Evolutionary conservation across 108 stramenopile genomes (phyloP).

Genomic region (Fragilaria crotonensis): DNA sequence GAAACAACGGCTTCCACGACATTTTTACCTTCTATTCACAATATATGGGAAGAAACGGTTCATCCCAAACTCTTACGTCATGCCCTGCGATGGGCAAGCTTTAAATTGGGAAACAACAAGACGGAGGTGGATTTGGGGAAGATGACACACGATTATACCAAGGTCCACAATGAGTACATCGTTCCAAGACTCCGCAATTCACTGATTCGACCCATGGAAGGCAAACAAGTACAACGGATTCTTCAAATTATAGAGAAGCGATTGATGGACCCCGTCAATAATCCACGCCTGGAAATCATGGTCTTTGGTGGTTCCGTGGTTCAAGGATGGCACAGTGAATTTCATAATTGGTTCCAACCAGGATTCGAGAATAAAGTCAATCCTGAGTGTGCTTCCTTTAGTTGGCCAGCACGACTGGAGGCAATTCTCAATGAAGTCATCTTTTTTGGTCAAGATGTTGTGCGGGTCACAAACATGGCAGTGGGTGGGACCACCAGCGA

Average conservation of each 20-base stretch:
- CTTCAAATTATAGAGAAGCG: not conserved
- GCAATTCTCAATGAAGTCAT: conserved; percentile 17
- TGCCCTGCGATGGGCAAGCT: too few relatives aligned
- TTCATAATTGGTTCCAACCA: not conserved
- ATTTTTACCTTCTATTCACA: not conserved
- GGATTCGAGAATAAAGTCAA: not conserved
- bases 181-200: not conserved
- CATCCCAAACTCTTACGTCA: not conserved
- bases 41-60: not conserved
- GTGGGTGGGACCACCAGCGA: conserved; percentile 79
- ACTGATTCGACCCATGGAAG: not conserved
- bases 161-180: too few relatives aligned
- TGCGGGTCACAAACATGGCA: conserved; percentile 50
- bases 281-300: not conserved
- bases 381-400: not conserved
- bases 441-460: conserved; percentile 7
- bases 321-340: not conserved
- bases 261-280: not conserved
- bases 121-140: too few relatives aligned
- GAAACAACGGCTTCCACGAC: not conserved
- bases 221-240: not conserved
- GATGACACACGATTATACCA: too few relatives aligned
- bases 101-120: too few relatives aligned
- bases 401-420: not conserved
- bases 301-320: not conserved